Evolutionary conservation across 2,329 filamentous ascomycete genomes (phyloP).

Genomic region (Lasiodiplodia sp.): DNA sequence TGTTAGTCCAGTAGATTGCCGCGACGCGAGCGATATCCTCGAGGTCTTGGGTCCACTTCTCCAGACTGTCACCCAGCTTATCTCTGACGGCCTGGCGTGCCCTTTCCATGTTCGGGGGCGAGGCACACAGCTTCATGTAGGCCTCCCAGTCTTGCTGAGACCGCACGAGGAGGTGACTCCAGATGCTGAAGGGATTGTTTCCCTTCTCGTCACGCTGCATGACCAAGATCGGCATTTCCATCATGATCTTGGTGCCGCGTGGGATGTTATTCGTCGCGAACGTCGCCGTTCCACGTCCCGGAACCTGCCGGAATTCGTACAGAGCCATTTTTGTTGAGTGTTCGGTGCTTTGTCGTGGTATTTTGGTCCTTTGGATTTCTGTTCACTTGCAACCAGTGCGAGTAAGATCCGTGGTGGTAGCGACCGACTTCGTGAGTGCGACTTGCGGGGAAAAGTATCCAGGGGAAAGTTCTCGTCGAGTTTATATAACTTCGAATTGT

Average conservation of each 20-base stretch:
- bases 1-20: constrained; percentile 1
- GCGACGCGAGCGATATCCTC: background rate
- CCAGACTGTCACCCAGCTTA: background rate
- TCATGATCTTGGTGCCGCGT: background rate
- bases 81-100: background rate
- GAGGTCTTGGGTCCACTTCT: background rate
- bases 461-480: background rate
- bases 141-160: background rate
- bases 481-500: background rate
- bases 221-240: background rate
- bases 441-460: background rate
- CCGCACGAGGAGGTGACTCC: background rate
- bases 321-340: background rate
- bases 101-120: background rate
- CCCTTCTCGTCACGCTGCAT: background rate
- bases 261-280: constrained; percentile 16
- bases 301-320: constrained; percentile 6
- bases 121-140: background rate
- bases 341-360: background rate
- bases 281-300: background rate
- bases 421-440: background rate
- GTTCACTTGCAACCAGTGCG: background rate
- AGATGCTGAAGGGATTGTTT: background rate
- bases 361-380: background rate
- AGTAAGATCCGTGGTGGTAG: background rate